phyloP scores from a whole-genome alignment of 78 protist genomes.

The Dictyostelium brefeldianum region DNA sequence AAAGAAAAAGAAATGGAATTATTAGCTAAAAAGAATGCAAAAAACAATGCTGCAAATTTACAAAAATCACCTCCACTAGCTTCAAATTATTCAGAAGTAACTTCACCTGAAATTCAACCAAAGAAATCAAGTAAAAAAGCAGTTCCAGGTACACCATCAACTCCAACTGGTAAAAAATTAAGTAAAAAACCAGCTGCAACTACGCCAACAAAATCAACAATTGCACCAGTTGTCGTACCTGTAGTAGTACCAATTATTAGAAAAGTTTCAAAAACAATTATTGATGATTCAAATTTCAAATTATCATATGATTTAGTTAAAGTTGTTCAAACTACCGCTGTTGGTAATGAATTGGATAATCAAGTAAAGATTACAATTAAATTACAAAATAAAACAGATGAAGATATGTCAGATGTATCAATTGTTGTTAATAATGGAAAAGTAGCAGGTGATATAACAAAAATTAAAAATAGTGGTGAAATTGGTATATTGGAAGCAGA shows the following conservation, averaged over 20 bases:
- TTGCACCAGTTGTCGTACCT: constrained; percentile 10
- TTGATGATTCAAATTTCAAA: constrained; percentile 24
- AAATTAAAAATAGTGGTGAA: constrained; percentile 20
- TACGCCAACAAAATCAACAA: neutral
- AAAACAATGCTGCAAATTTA: neutral
- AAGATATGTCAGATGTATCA: constrained; percentile 65
- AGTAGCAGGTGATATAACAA: neutral
- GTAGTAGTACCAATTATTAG: constrained; percentile 3
- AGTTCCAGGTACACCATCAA: neutral
- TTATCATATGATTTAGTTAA: neutral
- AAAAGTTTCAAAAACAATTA: neutral
- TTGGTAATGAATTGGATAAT: neutral
- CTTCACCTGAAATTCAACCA: neutral
- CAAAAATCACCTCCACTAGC: constrained; percentile 22
- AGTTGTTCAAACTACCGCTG: neutral
- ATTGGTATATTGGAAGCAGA: constrained; percentile 67
- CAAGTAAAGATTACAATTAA: constrained; percentile 49
- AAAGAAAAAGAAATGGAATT: constrained; percentile 23
- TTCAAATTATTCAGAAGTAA: neutral
- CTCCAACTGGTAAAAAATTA: constrained; percentile 32
- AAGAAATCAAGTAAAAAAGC: constrained; percentile 9
- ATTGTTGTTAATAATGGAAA: neutral
- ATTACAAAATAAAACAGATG: constrained; percentile 62
- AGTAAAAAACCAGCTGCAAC: neutral
- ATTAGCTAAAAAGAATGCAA: constrained; percentile 7